A percentile compares a stretch with the other conserved stretches of the same genome.
Evolutionary conservation across 495 filamentous ascomycete species (phyloP).

Genomic region (Apiosordaria backusii): DNA sequence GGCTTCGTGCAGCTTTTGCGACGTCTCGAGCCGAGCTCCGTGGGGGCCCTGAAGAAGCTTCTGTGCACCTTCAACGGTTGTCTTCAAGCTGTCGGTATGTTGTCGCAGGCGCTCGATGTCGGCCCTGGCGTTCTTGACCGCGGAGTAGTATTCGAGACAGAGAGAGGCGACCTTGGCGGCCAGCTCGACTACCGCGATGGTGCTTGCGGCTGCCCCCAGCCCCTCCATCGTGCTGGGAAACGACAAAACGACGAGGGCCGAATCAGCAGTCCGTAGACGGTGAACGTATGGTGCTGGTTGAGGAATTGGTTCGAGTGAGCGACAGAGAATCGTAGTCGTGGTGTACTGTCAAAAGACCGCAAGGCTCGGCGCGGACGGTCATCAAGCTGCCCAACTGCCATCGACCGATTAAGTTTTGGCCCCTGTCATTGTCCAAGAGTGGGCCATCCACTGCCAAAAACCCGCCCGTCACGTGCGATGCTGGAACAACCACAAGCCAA

Average conservation of each 20-base stretch:
- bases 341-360: too few species aligned
- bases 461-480: too few species aligned
- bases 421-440: too few species aligned
- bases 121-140: slow-evolving; percentile 34
- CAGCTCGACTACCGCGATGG: slow-evolving; percentile 38
- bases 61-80: slow-evolving; percentile 7
- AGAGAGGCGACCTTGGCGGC: slow-evolving; percentile 29
- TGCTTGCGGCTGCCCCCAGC: slow-evolving; percentile 28
- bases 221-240: slow-evolving; percentile 12
- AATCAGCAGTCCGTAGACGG: too few species aligned
- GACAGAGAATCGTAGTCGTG: neutral
- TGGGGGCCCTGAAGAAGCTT: slow-evolving; percentile 5
- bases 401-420: too few species aligned
- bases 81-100: slow-evolving; percentile 28
- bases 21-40: slow-evolving; percentile 34
- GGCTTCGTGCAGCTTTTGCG: too few species aligned
- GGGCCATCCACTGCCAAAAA: too few species aligned
- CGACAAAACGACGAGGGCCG: too few species aligned
- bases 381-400: too few species aligned
- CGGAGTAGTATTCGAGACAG: slow-evolving; percentile 31
- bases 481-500: too few species aligned
- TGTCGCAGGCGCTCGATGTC: slow-evolving; percentile 35
- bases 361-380: too few species aligned
- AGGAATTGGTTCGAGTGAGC: neutral
- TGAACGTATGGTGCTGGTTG: neutral